phyloP scores from a whole-genome alignment of 352 stramenopile genomes.

The Lagenidium giganteum region DNA sequence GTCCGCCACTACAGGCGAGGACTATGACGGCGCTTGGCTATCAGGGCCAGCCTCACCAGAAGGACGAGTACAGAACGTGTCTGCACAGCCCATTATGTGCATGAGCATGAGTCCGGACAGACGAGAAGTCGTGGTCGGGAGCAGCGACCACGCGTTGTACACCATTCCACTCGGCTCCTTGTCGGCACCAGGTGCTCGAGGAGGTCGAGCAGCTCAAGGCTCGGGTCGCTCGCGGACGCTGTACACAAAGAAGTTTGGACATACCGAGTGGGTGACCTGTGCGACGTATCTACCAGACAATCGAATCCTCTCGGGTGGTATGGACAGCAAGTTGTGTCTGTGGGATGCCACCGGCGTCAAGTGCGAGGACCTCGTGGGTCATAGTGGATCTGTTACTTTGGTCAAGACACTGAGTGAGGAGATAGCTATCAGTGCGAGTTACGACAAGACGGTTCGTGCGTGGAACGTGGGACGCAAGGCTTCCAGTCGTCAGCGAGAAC shows the following conservation, averaged over 20 bases:
- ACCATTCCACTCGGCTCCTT: constrained; percentile 38
- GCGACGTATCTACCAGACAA: constrained; percentile 71
- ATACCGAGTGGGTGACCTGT: constrained; percentile 88
- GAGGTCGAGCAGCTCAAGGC: constrained; percentile 6
- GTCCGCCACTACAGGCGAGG: not conserved
- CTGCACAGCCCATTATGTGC: constrained; percentile 82
- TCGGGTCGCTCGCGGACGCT: constrained; percentile 33
- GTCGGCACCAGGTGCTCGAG: not conserved
- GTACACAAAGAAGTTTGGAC: constrained; percentile 80
- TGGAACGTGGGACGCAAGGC: constrained; percentile 57
- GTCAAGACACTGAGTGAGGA: constrained; percentile 37
- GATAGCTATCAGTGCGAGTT: constrained; percentile 45
- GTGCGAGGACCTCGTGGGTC: constrained; percentile 70
- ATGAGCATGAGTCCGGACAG: constrained; percentile 61
- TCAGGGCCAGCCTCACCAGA: constrained; percentile 41
- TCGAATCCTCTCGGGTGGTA: constrained; percentile 73
- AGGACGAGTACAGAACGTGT: constrained; percentile 56
- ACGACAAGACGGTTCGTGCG: constrained; percentile 75
- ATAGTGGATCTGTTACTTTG: constrained; percentile 61
- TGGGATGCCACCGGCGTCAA: constrained; percentile 70
- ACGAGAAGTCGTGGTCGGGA: constrained; percentile 78
- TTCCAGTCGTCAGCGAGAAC: constrained; percentile 43
- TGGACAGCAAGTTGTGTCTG: constrained; percentile 89
- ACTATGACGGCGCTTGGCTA: constrained; percentile 36
- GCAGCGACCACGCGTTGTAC: constrained; percentile 86